phyloP scores from a whole-genome alignment of 306 rosid species.

The Canavalia ensiformis region DNA sequence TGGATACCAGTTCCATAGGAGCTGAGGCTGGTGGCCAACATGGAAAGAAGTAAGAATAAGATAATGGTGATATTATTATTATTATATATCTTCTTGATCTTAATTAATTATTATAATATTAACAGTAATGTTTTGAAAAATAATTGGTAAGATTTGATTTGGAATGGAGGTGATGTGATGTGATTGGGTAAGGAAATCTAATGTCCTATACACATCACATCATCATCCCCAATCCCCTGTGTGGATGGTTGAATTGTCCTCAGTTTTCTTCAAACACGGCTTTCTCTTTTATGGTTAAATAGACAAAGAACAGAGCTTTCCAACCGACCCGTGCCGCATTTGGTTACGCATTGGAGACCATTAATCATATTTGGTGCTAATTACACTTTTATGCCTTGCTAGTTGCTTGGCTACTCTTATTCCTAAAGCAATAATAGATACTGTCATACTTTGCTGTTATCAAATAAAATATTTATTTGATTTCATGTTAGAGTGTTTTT shows the following conservation, averaged over 20 bases:
- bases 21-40: constrained; percentile 3
- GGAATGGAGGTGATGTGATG: neutral
- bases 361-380: neutral
- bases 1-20: constrained; percentile 2
- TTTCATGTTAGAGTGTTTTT: too few species aligned
- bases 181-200: neutral
- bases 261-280: constrained; percentile 44
- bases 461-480: too few species aligned
- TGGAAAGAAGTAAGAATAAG: constrained; percentile 3
- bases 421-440: too few species aligned
- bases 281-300: constrained; percentile 18
- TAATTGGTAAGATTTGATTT: constrained; percentile 17
- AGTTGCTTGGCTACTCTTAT: too few species aligned
- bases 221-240: neutral
- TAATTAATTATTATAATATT: neutral
- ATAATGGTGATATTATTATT: neutral
- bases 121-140: neutral
- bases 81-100: neutral
- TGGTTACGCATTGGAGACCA: neutral
- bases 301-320: constrained; percentile 4
- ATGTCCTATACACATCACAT: neutral
- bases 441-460: too few species aligned
- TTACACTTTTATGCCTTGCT: neutral
- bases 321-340: constrained; percentile 54
- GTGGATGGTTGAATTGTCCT: neutral